Evolutionary conservation across 2,329 filamentous ascomycete genomes (phyloP).

Genomic region (Didymella pinodella): DNA sequence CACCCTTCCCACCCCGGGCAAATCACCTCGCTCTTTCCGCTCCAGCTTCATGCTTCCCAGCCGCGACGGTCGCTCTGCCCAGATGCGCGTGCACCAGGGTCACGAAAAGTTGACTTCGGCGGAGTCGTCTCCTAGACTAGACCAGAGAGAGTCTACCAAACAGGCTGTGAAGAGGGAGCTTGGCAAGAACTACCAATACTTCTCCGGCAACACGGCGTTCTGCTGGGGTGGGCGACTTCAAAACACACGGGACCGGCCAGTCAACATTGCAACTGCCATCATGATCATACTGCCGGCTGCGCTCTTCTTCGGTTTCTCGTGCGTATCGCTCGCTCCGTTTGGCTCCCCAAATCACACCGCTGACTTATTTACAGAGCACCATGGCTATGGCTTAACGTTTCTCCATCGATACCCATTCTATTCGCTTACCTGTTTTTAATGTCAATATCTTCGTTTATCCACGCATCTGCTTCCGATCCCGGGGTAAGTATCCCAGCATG

Average conservation of each 20-base stretch:
- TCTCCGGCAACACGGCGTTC: slow-evolving; percentile 91
- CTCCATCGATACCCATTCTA: slow-evolving; percentile 84
- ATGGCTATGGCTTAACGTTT: slow-evolving; percentile 86
- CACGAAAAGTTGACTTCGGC: slow-evolving; percentile 86
- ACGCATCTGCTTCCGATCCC: slow-evolving; percentile 90
- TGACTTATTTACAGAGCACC: slow-evolving; percentile 63
- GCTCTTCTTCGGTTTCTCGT: slow-evolving; percentile 86
- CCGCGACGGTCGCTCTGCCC: slow-evolving; percentile 60
- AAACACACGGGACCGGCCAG: slow-evolving; percentile 84
- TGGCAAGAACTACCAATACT: slow-evolving; percentile 88
- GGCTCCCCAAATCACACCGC: neutral
- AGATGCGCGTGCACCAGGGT: slow-evolving; percentile 61
- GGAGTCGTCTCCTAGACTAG: slow-evolving; percentile 75
- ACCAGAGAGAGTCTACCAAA: slow-evolving; percentile 53
- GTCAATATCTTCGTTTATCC: slow-evolving; percentile 90
- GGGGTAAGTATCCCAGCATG: slow-evolving; percentile 69
- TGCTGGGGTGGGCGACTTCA: slow-evolving; percentile 85
- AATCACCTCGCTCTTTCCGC: slow-evolving; percentile 78
- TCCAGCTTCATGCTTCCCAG: slow-evolving; percentile 75
- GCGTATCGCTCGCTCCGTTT: slow-evolving; percentile 40
- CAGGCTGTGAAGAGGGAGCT: slow-evolving; percentile 54
- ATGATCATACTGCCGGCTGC: slow-evolving; percentile 79
- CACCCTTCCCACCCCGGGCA: slow-evolving; percentile 66
- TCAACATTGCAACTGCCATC: slow-evolving; percentile 86
- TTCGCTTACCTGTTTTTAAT: slow-evolving; percentile 94